These are phyloP conservation scores for Dissophora globulifera DNA, from an alignment of 192 early-diverging fungal genomes.

Conservation along the genomic window DNA sequence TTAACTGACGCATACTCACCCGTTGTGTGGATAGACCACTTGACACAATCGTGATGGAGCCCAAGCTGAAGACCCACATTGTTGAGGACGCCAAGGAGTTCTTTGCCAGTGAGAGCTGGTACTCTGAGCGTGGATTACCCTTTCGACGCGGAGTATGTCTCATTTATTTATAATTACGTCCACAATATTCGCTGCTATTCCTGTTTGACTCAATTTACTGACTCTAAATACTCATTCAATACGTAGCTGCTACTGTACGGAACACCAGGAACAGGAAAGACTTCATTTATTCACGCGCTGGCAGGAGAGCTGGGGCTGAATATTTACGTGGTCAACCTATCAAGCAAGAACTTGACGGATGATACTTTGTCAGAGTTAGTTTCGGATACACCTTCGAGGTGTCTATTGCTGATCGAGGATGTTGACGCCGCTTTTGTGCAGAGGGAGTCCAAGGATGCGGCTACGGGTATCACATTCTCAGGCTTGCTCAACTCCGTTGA, in stretches of 20 bases:
- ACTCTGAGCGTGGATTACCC: slow-evolving; percentile 67
- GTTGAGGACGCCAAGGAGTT: slow-evolving; percentile 63
- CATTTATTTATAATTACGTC: neutral
- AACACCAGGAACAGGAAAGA: slow-evolving; percentile 78
- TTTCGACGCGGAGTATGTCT: slow-evolving; percentile 66
- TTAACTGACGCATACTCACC: too few species aligned
- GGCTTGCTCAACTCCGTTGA: slow-evolving; percentile 83
- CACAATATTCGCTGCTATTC: neutral
- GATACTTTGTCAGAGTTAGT: slow-evolving; percentile 62
- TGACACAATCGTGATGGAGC: slow-evolving; percentile 64
- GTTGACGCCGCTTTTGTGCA: slow-evolving; percentile 79
- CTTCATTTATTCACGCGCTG: slow-evolving; percentile 73
- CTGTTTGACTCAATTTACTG: too few species aligned
- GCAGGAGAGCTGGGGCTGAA: slow-evolving; percentile 80
- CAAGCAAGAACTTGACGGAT: slow-evolving; percentile 72
- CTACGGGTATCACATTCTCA: slow-evolving; percentile 58
- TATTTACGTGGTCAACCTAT: slow-evolving; percentile 77
- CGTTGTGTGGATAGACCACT: slow-evolving; percentile 63
- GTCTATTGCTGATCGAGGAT: slow-evolving; percentile 77
- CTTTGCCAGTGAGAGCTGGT: slow-evolving; percentile 67
- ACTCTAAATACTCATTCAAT: too few species aligned
- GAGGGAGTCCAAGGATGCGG: slow-evolving; percentile 53
- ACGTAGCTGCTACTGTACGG: slow-evolving; percentile 74
- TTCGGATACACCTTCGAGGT: slow-evolving; percentile 63
- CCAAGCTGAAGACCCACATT: slow-evolving; percentile 56